A percentile compares a stretch with the other conserved stretches of the same genome.
These are phyloP conservation scores for Dysphania ambrosioides DNA, from an alignment of 148 eudicot genomes.

Conservation along the genomic window DNA sequence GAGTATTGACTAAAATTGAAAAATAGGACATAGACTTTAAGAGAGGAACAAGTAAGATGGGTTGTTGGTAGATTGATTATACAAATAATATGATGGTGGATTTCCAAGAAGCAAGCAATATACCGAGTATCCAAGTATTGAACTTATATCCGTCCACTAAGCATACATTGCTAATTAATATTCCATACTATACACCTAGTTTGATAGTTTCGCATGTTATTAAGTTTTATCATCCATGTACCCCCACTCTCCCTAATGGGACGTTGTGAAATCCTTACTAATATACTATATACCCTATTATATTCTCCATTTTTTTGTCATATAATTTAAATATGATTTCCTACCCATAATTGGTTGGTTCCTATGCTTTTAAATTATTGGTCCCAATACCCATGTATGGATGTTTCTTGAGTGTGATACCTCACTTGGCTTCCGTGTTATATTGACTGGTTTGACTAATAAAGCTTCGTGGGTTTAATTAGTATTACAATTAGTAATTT, in stretches of 20 bases:
- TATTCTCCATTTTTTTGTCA: not conserved
- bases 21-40: not conserved
- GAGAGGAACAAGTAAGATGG: not conserved
- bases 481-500: no score
- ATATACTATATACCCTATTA: no score
- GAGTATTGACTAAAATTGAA: not conserved
- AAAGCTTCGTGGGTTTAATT: no score
- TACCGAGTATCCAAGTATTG: not conserved
- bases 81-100: not conserved
- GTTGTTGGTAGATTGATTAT: not conserved
- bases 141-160: not conserved
- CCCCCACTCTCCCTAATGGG: not conserved
- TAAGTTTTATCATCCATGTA: not conserved
- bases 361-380: constrained; percentile 1
- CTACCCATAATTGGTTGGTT: constrained; percentile 6
- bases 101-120: not conserved
- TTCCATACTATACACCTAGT: no score
- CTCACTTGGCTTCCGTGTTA: not conserved
- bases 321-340: not conserved
- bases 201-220: no score
- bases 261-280: not conserved
- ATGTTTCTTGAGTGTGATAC: constrained; percentile 1
- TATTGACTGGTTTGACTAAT: no score
- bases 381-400: not conserved
- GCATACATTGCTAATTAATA: not conserved